A percentile compares a stretch with the other conserved stretches of the same genome.
phyloP scores from a whole-genome alignment of 2,329 filamentous ascomycete genomes.

The Pyrenochaeta sp. region DNA sequence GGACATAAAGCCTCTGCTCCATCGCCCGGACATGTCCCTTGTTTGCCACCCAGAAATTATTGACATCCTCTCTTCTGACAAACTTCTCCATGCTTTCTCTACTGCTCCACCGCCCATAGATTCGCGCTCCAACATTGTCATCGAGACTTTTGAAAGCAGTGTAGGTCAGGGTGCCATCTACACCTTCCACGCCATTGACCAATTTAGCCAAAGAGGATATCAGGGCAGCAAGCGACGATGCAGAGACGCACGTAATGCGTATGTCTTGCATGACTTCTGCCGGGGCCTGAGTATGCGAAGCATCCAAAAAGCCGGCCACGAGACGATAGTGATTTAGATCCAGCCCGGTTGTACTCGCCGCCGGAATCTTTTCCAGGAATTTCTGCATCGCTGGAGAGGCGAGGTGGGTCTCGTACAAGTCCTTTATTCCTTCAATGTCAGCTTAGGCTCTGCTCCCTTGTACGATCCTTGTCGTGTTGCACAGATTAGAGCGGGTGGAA shows the following conservation, averaged over 20 bases:
- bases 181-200: slow-evolving; percentile 13
- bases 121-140: slow-evolving; percentile 35
- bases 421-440: slow-evolving; percentile 12
- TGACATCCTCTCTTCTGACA: slow-evolving; percentile 30
- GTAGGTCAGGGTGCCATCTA: slow-evolving; percentile 31
- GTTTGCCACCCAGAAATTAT: slow-evolving; percentile 37
- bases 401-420: slow-evolving; percentile 46
- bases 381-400: slow-evolving; percentile 38
- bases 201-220: slow-evolving; percentile 18
- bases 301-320: slow-evolving; percentile 43
- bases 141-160: slow-evolving; percentile 40
- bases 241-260: slow-evolving; percentile 26
- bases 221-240: slow-evolving; percentile 6
- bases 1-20: slow-evolving; percentile 42
- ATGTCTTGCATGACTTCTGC: slow-evolving; percentile 44
- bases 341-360: slow-evolving; percentile 43
- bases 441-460: too few relatives aligned
- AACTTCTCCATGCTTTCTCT: slow-evolving; percentile 35
- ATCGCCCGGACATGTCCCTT: slow-evolving; percentile 37
- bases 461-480: too few relatives aligned
- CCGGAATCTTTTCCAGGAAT: slow-evolving; percentile 37
- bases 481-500: not conserved
- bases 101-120: slow-evolving; percentile 37
- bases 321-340: slow-evolving; percentile 45
- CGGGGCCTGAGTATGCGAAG: slow-evolving; percentile 18